phyloP scores from a whole-genome alignment of 257 asterid genomes.

The Catharanthus roseus region DNA sequence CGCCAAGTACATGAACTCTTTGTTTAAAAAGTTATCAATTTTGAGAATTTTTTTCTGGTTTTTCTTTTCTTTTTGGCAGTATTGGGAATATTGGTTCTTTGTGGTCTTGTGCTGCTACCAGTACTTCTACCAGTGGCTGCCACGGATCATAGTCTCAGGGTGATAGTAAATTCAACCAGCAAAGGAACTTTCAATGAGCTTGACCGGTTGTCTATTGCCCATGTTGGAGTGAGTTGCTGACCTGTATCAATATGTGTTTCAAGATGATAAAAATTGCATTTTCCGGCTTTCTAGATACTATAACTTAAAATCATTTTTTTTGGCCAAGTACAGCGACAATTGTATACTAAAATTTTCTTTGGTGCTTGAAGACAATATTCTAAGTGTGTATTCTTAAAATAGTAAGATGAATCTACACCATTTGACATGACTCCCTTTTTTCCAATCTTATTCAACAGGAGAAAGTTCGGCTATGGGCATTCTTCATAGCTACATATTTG shows the following conservation, averaged over 20 bases:
- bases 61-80: conserved; percentile 35
- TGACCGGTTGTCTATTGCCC: conserved; percentile 77
- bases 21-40: neutral
- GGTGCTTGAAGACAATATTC: neutral
- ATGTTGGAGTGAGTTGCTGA: conserved; percentile 45
- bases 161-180: conserved; percentile 47
- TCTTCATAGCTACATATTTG: conserved; percentile 51
- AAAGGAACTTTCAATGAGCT: conserved; percentile 61
- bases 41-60: neutral
- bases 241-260: neutral
- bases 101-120: conserved; percentile 68
- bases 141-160: conserved; percentile 40
- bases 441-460: conserved; percentile 35
- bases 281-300: neutral
- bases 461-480: conserved; percentile 73
- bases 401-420: neutral
- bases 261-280: neutral
- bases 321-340: neutral
- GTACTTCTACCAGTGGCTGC: conserved; percentile 68
- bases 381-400: neutral
- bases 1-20: neutral
- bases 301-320: neutral
- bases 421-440: conserved; percentile 3
- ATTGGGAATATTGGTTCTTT: conserved; percentile 61
- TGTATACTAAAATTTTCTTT: neutral